Conservation (phyloP, 2,329 filamentous ascomycete genomes). For the Meredithiella fracta region DNA sequence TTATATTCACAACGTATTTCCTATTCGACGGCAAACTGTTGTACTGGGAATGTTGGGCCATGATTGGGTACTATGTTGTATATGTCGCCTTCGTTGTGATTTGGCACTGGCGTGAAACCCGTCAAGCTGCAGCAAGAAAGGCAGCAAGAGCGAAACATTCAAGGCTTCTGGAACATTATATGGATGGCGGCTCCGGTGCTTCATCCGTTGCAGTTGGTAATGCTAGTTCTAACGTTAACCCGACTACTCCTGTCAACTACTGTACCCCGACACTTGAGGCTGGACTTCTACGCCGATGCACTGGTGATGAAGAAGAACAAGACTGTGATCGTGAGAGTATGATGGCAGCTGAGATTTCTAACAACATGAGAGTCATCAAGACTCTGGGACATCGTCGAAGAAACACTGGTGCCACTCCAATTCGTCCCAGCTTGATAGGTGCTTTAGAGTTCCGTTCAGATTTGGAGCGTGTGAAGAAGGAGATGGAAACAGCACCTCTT, state of each 20-base stretch:
- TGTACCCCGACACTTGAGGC: constrained; percentile 26
- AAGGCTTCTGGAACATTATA: constrained; percentile 38
- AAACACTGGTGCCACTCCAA: constrained; percentile 58
- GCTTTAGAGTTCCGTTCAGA: constrained; percentile 88
- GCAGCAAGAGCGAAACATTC: constrained; percentile 4
- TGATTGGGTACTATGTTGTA: constrained; percentile 82
- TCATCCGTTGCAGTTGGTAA: background rate
- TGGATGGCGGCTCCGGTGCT: constrained; percentile 28
- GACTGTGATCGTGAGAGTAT: constrained; percentile 43
- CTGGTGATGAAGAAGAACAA: constrained; percentile 26
- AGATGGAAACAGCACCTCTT: constrained; percentile 16
- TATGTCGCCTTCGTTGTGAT: constrained; percentile 78
- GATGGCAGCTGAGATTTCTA: constrained; percentile 67
- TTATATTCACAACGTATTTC: constrained; percentile 74
- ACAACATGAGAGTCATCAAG: constrained; percentile 78
- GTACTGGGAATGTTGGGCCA: constrained; percentile 74
- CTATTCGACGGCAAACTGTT: constrained; percentile 69
- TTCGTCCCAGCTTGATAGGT: constrained; percentile 82
- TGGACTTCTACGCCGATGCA: constrained; percentile 17
- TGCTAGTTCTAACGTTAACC: background rate
- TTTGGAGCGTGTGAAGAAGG: constrained; percentile 64
- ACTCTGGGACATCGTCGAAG: constrained; percentile 43
- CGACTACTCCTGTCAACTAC: constrained; percentile 2
- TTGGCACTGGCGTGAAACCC: constrained; percentile 57
- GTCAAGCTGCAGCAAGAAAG: background rate